A percentile compares a stretch with the other conserved stretches of the same genome.
Conservation (phyloP, 148 eudicot genomes). For the Cornus suecica region DNA sequence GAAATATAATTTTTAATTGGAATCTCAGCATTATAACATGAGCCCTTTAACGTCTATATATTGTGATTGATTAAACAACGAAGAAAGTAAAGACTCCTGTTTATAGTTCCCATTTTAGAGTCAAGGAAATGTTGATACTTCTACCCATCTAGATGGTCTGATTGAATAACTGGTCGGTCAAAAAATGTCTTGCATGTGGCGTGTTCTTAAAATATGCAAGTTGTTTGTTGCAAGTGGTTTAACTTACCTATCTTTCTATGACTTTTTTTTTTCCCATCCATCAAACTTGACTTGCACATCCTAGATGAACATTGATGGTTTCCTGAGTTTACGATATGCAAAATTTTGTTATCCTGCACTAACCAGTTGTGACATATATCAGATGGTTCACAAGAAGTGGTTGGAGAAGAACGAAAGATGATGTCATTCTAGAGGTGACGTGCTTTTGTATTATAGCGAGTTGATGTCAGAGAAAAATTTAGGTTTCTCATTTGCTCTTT, state of each 20-base stretch:
- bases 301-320: neutral
- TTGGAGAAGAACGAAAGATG: slow-evolving; percentile 93
- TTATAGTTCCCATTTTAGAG: neutral
- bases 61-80: neutral
- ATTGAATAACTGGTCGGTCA: neutral
- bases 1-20: neutral
- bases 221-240: neutral
- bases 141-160: neutral
- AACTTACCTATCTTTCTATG: neutral
- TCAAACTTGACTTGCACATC: neutral
- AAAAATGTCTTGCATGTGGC: neutral
- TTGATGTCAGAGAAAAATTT: neutral
- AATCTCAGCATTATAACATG: neutral
- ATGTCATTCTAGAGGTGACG: slow-evolving; percentile 74
- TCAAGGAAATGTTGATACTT: neutral
- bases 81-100: neutral
- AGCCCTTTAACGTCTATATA: neutral
- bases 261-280: neutral
- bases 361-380: slow-evolving; percentile 15
- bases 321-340: slow-evolving; percentile 8
- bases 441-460: neutral
- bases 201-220: neutral
- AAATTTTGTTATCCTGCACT: neutral
- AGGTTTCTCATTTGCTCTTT: slow-evolving; percentile 1
- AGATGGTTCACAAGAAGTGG: slow-evolving; percentile 93